phyloP scores from a whole-genome alignment of 208 protist genomes.

The Angomonas deanei region DNA sequence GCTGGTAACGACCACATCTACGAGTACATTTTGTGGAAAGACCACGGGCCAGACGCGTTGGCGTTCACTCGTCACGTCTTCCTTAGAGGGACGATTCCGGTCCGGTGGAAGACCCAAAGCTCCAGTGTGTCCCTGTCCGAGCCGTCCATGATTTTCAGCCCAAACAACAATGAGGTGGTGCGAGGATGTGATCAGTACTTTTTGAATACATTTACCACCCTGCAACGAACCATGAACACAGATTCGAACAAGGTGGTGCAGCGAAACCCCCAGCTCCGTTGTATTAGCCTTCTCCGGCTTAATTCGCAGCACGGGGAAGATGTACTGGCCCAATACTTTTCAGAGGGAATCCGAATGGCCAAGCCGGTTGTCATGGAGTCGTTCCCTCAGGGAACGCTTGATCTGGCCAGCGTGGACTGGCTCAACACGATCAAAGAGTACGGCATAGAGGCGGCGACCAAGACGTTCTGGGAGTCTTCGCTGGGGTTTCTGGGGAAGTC shows the following conservation, averaged over 20 bases:
- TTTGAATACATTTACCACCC: slow-evolving; percentile 36
- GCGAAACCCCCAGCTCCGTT: slow-evolving; percentile 48
- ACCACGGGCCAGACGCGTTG: slow-evolving; percentile 28
- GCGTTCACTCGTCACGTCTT: slow-evolving; percentile 65
- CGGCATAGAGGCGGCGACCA: slow-evolving; percentile 55
- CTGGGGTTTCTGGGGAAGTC: slow-evolving; percentile 49
- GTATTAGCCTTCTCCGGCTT: slow-evolving; percentile 75
- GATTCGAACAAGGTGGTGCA: slow-evolving; percentile 28
- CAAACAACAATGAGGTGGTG: slow-evolving; percentile 56
- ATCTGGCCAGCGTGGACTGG: slow-evolving; percentile 83
- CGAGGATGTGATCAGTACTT: slow-evolving; percentile 63
- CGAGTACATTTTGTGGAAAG: slow-evolving; percentile 79
- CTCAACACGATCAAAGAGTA: slow-evolving; percentile 71
- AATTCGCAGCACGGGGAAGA: slow-evolving; percentile 61
- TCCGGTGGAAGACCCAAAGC: slow-evolving; percentile 77
- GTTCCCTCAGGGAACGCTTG: slow-evolving; percentile 41
- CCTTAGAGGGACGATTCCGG: slow-evolving; percentile 77
- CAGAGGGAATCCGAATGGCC: slow-evolving; percentile 46
- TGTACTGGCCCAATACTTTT: slow-evolving; percentile 54
- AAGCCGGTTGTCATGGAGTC: slow-evolving; percentile 26
- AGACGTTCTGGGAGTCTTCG: slow-evolving; percentile 57
- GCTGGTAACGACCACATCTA: slow-evolving; percentile 88
- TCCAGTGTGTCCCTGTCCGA: slow-evolving; percentile 55
- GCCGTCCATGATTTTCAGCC: slow-evolving; percentile 76
- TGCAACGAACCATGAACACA: slow-evolving; percentile 49